Evolutionary conservation across 768 basidiomycete genomes (phyloP).

Genomic region (Gelatoporia subvermispora): DNA sequence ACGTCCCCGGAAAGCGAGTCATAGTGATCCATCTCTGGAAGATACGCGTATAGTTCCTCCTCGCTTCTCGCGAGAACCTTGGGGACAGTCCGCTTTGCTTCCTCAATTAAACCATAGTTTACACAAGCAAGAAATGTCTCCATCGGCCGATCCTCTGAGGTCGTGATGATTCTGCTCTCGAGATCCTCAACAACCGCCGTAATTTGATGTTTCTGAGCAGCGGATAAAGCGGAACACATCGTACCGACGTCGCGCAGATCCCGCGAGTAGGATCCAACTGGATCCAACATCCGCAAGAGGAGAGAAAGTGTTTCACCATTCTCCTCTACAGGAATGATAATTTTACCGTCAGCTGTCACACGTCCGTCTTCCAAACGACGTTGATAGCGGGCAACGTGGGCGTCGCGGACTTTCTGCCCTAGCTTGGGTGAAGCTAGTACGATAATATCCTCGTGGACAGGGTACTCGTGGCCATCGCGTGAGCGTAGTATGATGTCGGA

Average conservation of each 20-base stretch:
- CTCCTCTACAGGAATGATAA: not conserved
- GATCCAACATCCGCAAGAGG: slow-evolving; percentile 6
- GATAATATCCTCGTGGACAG: slow-evolving; percentile 7
- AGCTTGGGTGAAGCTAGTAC: slow-evolving; percentile 10
- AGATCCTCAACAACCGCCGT: not conserved
- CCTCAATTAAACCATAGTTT: not conserved
- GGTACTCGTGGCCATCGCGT: slow-evolving; percentile 12
- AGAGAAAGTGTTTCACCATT: not conserved
- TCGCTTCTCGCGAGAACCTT: not conserved
- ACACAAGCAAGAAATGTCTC: not conserved
- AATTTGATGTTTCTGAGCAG: slow-evolving; percentile 7
- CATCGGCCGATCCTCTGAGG: not conserved
- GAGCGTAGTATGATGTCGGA: slow-evolving; percentile 11
- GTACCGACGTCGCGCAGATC: not conserved
- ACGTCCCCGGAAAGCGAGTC: not conserved
- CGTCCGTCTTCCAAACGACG: not conserved
- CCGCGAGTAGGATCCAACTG: not conserved
- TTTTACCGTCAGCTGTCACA: not conserved
- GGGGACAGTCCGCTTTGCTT: not conserved
- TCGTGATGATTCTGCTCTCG: not conserved
- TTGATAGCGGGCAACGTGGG: not conserved
- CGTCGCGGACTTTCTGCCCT: slow-evolving; percentile 3
- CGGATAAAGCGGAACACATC: not conserved
- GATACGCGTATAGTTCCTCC: not conserved
- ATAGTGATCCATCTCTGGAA: not conserved